These are phyloP conservation scores for Boletus pseudo-olivaceus DNA, from an alignment of 768 basidiomycete genomes.

Conservation along the genomic window DNA sequence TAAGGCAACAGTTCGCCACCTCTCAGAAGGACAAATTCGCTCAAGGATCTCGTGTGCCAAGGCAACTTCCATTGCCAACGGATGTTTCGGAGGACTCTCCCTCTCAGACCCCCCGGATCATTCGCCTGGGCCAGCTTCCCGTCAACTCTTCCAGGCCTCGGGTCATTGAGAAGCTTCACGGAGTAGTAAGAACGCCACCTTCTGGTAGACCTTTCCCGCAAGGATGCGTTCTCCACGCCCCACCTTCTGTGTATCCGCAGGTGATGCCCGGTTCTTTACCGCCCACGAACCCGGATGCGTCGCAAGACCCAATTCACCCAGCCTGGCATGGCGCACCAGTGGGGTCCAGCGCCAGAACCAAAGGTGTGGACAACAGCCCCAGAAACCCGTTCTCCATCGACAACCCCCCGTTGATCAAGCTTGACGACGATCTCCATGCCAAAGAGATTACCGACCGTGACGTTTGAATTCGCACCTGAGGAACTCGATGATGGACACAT, in stretches of 20 bases:
- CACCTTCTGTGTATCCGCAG: constrained; percentile 25
- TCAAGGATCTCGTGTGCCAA: not conserved
- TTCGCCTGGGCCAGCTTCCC: not conserved
- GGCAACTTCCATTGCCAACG: not conserved
- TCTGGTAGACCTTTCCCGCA: not conserved
- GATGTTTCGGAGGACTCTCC: not conserved
- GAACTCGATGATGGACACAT: not conserved
- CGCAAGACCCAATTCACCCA: not conserved
- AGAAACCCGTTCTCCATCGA: constrained; percentile 2
- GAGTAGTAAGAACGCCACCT: not conserved
- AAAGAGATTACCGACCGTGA: not conserved
- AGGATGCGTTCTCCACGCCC: constrained; percentile 18
- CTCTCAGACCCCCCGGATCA: not conserved
- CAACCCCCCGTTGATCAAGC: constrained; percentile 3
- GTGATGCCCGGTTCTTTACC: constrained; percentile 27
- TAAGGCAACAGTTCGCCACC: not conserved
- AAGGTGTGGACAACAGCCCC: not conserved
- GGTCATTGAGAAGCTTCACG: not conserved
- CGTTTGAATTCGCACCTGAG: not conserved
- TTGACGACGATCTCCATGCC: not conserved
- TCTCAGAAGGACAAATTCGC: not conserved
- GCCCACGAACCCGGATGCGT: not conserved
- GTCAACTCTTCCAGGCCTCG: not conserved
- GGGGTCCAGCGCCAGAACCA: not conserved
- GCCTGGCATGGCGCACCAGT: not conserved